Evolutionary conservation across 345 rosid species (phyloP), one percentile per base, ranked within the genome.

Genomic region (Eucalyptus cladocalyx): DNA sequence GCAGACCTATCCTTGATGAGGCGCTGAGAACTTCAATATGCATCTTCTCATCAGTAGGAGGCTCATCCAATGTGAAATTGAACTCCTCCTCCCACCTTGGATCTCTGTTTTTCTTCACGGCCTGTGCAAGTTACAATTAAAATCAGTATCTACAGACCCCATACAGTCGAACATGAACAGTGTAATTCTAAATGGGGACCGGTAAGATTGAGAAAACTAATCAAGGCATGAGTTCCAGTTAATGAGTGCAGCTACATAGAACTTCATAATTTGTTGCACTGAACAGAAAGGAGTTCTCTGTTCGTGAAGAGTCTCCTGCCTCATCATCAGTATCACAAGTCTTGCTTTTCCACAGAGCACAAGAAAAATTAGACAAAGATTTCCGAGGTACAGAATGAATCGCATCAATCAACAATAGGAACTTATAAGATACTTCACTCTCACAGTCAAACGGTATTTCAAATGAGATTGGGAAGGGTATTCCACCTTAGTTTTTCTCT

Each of bases 41-140:
- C 47, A 97, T 48, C 92, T 93, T 97, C 60, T 97, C 98, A 32
- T 93, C 92, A 28, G 81, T 51, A 5, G 99, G 99, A 88, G 98
- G 96, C 92, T 96, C 98, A 14, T 97, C 99, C 62, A 97, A 92
- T 89, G 92, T 88, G 89, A 96, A 97, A 81, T 93, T 85, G 91
- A 97, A 97, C 88, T 96, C 98, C 91, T 97, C 98, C 85, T 93
- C 97, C 99, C 99, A 97, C 91, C 97, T 96, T 48, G 99, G 99
- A 92, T 97, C 98, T 91, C 99, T 92, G 90, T 93, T 96, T 94
- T 97, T 97, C 95, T 97, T 97, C 87, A 97, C 90, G 23, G 88
- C 90, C 99, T 96, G 96, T 69, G 83, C 45, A 21, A 37, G 47
- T 76, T 37, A 40, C 16, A 76, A 76, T 76, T 76, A 37, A 76